Conservation (phyloP, 2,329 filamentous ascomycete genomes). For the Geosmithia putterillii region DNA sequence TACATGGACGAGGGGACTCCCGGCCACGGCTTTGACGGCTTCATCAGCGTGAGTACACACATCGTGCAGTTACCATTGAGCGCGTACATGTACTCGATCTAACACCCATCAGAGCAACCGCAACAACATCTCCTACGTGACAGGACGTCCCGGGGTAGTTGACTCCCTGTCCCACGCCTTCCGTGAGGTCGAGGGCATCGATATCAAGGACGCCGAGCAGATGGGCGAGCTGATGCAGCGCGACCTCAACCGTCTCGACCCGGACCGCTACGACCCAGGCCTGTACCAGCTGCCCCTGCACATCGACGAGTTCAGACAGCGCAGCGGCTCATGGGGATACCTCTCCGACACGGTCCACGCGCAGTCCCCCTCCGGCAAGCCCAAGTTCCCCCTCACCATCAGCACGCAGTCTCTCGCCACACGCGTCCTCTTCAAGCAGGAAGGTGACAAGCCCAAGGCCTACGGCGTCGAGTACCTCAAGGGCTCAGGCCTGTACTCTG, state of each 20-base stretch:
- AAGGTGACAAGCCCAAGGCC: constrained; percentile 13
- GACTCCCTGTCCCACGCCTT: background rate
- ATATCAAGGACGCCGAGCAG: background rate
- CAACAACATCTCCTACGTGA: constrained; percentile 9
- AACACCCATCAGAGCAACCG: constrained; percentile 6
- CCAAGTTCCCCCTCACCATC: constrained; percentile 3
- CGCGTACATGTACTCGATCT: background rate
- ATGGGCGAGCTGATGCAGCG: constrained; percentile 3
- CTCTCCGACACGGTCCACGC: constrained; percentile 4
- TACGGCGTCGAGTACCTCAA: constrained; percentile 20
- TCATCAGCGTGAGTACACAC: constrained; percentile 12
- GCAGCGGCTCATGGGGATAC: constrained; percentile 7
- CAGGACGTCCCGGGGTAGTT: background rate
- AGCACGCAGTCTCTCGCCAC: constrained; percentile 5
- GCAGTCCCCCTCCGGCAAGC: background rate
- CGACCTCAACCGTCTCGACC: background rate
- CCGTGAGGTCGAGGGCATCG: background rate
- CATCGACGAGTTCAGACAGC: constrained; percentile 6
- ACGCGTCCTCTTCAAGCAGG: constrained; percentile 4
- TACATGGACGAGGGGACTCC: constrained; percentile 22
- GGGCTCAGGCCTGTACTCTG: constrained; percentile 9
- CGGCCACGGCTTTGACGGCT: constrained; percentile 37
- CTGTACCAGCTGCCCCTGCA: constrained; percentile 17
- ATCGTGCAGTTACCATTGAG: background rate
- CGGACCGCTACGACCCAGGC: constrained; percentile 3